Evolutionary conservation across 805 yeast genomes (phyloP).

Genomic region (Myxozyma vanderwaltii): DNA sequence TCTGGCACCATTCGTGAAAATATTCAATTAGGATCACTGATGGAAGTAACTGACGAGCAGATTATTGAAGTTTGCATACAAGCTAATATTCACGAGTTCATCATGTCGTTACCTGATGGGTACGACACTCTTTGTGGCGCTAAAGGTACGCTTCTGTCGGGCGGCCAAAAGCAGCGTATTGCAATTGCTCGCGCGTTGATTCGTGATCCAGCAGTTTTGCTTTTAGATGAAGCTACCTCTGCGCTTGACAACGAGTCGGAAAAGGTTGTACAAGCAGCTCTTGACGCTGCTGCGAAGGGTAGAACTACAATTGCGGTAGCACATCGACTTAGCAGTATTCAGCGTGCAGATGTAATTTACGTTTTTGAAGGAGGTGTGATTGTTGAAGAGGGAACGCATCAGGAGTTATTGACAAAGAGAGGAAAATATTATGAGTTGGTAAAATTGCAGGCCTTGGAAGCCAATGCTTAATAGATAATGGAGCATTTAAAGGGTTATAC

Average conservation of each 20-base stretch:
- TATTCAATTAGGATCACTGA: conserved; percentile 48
- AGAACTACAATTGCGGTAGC: conserved; percentile 77
- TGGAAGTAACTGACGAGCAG: conserved; percentile 43
- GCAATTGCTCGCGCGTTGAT: conserved; percentile 66
- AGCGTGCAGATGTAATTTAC: conserved; percentile 53
- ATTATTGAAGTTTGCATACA: conserved; percentile 49
- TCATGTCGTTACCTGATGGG: conserved; percentile 55
- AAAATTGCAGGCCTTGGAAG: conserved; percentile 47
- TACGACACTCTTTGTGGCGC: conserved; percentile 53
- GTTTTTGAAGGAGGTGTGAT: conserved; percentile 58
- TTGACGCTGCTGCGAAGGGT: conserved; percentile 56
- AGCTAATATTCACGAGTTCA: conserved; percentile 57
- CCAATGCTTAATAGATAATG: conserved; percentile 27
- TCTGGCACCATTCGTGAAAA: conserved; percentile 80
- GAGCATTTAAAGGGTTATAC: too few species aligned
- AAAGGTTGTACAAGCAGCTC: conserved; percentile 63
- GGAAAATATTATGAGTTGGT: conserved; percentile 47
- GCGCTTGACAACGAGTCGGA: conserved; percentile 64
- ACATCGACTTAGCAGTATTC: conserved; percentile 65
- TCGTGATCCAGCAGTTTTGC: conserved; percentile 56
- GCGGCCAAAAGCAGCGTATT: conserved; percentile 66
- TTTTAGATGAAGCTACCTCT: conserved; percentile 60
- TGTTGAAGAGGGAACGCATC: conserved; percentile 53
- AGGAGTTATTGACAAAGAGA: conserved; percentile 42
- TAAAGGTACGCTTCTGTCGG: conserved; percentile 56